Conservation (phyloP, 768 basidiomycete genomes). For the Albatrellus ellisii region DNA sequence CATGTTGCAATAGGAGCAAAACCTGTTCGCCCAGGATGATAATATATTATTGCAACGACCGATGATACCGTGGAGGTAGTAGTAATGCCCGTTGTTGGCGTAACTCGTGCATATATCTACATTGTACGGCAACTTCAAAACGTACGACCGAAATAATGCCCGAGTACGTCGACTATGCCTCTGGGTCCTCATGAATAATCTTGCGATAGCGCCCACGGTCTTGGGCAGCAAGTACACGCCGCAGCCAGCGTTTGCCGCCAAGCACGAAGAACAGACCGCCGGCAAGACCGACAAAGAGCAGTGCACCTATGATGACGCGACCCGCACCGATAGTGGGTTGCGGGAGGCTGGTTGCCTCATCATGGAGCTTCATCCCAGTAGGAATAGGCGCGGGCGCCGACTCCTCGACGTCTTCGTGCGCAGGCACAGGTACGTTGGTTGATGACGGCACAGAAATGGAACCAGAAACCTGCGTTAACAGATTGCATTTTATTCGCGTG, state of each 20-base stretch:
- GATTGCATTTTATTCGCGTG: slow-evolving; percentile 18
- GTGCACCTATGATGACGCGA: slow-evolving; percentile 22
- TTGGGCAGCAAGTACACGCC: slow-evolving; percentile 3
- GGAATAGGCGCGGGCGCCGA: neutral
- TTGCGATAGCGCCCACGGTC: slow-evolving; percentile 9
- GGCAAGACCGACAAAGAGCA: slow-evolving; percentile 14
- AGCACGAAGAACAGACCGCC: slow-evolving; percentile 6
- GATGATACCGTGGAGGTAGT: too few relatives aligned
- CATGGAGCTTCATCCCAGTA: slow-evolving; percentile 9
- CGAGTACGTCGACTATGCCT: too few relatives aligned
- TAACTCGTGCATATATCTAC: too few relatives aligned
- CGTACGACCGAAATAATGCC: too few relatives aligned
- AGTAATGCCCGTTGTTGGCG: too few relatives aligned
- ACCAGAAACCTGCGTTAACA: slow-evolving; percentile 15
- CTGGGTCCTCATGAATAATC: too few relatives aligned
- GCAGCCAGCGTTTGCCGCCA: slow-evolving; percentile 10
- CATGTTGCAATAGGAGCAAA: too few relatives aligned
- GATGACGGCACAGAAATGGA: neutral
- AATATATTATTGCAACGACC: too few relatives aligned
- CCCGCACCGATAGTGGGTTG: slow-evolving; percentile 8
- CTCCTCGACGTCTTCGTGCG: neutral
- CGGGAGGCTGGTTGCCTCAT: slow-evolving; percentile 1
- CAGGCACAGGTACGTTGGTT: neutral
- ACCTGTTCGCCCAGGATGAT: too few relatives aligned
- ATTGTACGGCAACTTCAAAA: too few relatives aligned